Conservation (phyloP, 148 eudicot genomes). For the Amaranthus palmeri region DNA sequence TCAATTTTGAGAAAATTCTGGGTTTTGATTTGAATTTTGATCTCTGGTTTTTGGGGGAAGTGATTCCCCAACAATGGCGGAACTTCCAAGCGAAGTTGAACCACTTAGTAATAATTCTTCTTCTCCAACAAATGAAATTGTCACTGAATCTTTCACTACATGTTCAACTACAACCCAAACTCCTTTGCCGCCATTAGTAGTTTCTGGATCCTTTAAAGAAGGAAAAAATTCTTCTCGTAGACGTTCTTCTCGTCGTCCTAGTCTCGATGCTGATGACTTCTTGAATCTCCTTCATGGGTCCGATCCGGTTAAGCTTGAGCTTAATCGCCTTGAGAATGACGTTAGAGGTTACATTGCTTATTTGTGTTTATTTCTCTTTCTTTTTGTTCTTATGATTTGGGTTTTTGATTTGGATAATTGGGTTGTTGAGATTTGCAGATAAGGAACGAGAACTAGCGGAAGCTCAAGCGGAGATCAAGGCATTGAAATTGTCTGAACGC, state of each 20-base stretch:
- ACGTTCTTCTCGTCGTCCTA: constrained; percentile 58
- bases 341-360: constrained; percentile 59
- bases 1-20: background rate
- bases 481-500: constrained; percentile 71
- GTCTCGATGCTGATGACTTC: constrained; percentile 83
- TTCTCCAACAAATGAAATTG: no score
- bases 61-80: background rate
- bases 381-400: constrained; percentile 11
- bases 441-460: constrained; percentile 85
- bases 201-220: constrained; percentile 66
- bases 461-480: constrained; percentile 79
- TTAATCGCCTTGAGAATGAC: constrained; percentile 91
- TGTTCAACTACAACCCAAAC: background rate
- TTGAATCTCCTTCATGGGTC: constrained; percentile 83
- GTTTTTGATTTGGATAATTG: background rate
- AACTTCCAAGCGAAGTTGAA: background rate
- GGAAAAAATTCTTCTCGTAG: constrained; percentile 48
- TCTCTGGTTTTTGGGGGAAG: background rate
- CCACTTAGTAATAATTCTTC: background rate
- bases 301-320: constrained; percentile 97
- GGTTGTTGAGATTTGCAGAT: constrained; percentile 41
- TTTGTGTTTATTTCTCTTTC: constrained; percentile 24
- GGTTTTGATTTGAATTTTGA: no score
- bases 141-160: background rate
- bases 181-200: constrained; percentile 34